phyloP scores from a whole-genome alignment of 208 protist genomes.

The Leishmania gerbilli region DNA sequence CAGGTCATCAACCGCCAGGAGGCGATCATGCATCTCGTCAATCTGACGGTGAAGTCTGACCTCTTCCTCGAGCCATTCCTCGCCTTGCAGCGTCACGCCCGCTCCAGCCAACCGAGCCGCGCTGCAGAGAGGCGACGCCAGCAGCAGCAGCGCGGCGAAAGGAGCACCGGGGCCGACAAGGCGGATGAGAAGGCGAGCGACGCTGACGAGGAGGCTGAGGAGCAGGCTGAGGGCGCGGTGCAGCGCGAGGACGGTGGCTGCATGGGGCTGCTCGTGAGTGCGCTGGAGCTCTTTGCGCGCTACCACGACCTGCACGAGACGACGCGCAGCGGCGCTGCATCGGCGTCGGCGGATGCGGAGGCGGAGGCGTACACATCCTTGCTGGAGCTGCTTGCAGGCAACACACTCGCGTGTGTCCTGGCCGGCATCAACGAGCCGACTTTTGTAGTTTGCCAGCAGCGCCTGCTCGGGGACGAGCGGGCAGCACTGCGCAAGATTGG shows the following conservation, averaged over 20 bases:
- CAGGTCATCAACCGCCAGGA: conserved; percentile 91
- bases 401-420: conserved; percentile 90
- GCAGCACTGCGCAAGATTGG: conserved; percentile 71
- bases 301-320: conserved; percentile 71
- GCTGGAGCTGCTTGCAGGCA: conserved; percentile 86
- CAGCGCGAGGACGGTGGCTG: conserved; percentile 56
- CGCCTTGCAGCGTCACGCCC: conserved; percentile 65
- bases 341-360: conserved; percentile 26
- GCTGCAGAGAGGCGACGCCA: conserved; percentile 6
- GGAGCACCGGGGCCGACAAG: neutral
- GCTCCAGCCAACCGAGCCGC: conserved; percentile 23
- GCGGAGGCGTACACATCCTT: conserved; percentile 81
- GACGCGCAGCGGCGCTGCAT: conserved; percentile 23
- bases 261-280: conserved; percentile 73
- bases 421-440: conserved; percentile 90
- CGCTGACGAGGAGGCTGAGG: conserved; percentile 16
- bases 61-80: conserved; percentile 82
- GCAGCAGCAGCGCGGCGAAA: conserved; percentile 12
- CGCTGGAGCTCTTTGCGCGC: conserved; percentile 81
- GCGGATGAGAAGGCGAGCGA: conserved; percentile 28
- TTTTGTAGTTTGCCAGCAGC: conserved; percentile 80
- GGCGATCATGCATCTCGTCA: conserved; percentile 74
- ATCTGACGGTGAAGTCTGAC: conserved; percentile 85
- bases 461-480: conserved; percentile 64
- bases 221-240: conserved; percentile 24